phyloP scores from a whole-genome alignment of 805 yeast genomes.

The Citeromyces matritensis region DNA sequence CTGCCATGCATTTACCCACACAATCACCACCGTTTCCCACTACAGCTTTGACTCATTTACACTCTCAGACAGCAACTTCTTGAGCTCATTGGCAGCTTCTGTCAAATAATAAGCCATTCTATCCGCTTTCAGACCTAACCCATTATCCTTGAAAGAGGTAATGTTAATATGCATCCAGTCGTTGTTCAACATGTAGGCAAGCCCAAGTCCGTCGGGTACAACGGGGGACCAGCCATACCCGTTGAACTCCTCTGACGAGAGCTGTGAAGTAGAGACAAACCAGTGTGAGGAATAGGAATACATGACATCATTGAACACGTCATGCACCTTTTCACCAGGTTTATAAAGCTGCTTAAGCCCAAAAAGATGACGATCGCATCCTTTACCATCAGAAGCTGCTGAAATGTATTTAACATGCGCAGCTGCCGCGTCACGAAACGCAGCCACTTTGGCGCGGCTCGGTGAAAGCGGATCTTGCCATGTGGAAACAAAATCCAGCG shows the following conservation, averaged over 20 bases:
- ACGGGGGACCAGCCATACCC: slow-evolving; percentile 97
- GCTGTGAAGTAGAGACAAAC: slow-evolving; percentile 81
- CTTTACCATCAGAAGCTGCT: slow-evolving; percentile 73
- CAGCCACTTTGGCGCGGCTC: slow-evolving; percentile 38
- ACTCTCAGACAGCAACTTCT: slow-evolving; percentile 30
- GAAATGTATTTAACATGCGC: slow-evolving; percentile 64
- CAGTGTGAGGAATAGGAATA: slow-evolving; percentile 68
- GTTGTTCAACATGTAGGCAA: slow-evolving; percentile 83
- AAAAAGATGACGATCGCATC: slow-evolving; percentile 87
- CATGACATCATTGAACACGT: slow-evolving; percentile 60
- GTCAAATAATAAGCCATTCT: slow-evolving; percentile 53
- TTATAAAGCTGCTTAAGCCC: slow-evolving; percentile 67
- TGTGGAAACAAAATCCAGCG: slow-evolving; percentile 53
- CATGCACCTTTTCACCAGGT: slow-evolving; percentile 47
- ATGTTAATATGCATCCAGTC: slow-evolving; percentile 80
- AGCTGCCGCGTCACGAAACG: slow-evolving; percentile 58
- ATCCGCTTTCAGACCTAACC: slow-evolving; percentile 37
- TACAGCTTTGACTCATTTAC: background rate
- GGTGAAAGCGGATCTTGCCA: slow-evolving; percentile 47
- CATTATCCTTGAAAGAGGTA: slow-evolving; percentile 51
- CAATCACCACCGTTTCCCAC: too few species aligned
- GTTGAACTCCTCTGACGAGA: slow-evolving; percentile 71
- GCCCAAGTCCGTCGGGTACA: slow-evolving; percentile 83
- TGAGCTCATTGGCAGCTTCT: slow-evolving; percentile 73
- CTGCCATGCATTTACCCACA: too few species aligned